Percentiles rank a stretch among this genome's conserved stretches.
These are phyloP conservation scores for Phaeomoniella chlamydospora DNA, from an alignment of 2,329 filamentous ascomycete species.

Conservation along the genomic window DNA sequence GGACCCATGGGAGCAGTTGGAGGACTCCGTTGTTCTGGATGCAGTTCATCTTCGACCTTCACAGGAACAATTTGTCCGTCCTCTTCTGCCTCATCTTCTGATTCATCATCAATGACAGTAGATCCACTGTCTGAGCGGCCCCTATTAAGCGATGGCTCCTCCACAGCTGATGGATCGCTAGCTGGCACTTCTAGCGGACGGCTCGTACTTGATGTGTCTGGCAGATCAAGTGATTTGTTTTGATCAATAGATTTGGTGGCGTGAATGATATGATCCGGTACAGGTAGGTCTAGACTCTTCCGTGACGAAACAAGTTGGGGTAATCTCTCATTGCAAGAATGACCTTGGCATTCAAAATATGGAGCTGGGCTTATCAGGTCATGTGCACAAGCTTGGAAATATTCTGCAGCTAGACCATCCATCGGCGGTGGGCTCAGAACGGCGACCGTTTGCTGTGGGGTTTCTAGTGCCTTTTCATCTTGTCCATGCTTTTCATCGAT, in stretches of 20 bases:
- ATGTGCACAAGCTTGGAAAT: conserved; percentile 26
- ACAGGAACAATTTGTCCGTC: neutral
- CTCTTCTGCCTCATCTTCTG: neutral
- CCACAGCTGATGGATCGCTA: conserved; percentile 9
- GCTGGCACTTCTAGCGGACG: conserved; percentile 9
- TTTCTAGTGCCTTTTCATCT: conserved; percentile 5
- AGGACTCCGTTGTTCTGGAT: neutral
- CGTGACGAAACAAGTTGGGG: conserved; percentile 4
- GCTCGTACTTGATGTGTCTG: neutral
- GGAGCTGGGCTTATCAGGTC: conserved; percentile 24
- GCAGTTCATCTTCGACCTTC: neutral
- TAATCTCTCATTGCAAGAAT: conserved; percentile 18
- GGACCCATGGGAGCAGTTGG: neutral
- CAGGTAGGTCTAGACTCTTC: conserved; percentile 1
- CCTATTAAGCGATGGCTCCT: conserved; percentile 5
- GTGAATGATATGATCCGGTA: neutral
- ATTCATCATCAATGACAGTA: conserved; percentile 13
- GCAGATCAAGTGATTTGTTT: neutral
- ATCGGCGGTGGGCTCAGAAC: conserved; percentile 6
- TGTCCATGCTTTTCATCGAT: conserved; percentile 1
- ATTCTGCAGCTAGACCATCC: conserved; percentile 11
- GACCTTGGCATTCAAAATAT: conserved; percentile 28
- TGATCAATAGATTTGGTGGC: neutral
- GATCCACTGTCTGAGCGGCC: conserved; percentile 10
- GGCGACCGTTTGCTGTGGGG: conserved; percentile 8